A percentile compares a stretch with the other conserved stretches of the same genome.
phyloP scores from a whole-genome alignment of 1,284 basidiomycete genomes.

The Pseudomicrostroma phylloplanum region DNA sequence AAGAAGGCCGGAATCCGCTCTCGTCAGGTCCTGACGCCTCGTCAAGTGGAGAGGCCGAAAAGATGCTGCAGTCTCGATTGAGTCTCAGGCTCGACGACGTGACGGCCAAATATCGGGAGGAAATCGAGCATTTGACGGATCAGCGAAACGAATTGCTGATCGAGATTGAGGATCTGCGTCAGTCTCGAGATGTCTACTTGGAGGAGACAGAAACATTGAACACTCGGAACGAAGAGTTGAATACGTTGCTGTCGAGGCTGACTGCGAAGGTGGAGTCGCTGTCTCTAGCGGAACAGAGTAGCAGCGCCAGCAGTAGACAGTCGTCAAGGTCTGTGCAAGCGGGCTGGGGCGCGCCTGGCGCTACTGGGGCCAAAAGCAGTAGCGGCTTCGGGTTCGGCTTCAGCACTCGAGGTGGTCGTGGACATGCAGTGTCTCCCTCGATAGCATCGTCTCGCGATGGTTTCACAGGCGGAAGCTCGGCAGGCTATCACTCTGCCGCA shows the following conservation, averaged over 20 bases:
- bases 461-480: neutral
- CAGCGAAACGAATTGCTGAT: slow-evolving; percentile 71
- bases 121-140: slow-evolving; percentile 74
- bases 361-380: neutral
- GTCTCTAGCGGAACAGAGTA: neutral
- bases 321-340: neutral
- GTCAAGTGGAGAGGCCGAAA: neutral
- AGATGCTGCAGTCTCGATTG: slow-evolving; percentile 63
- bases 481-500: neutral
- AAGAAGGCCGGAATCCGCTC: slow-evolving; percentile 55
- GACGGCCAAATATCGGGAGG: slow-evolving; percentile 77
- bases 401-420: slow-evolving; percentile 10
- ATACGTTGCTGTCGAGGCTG: slow-evolving; percentile 32
- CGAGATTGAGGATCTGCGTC: slow-evolving; percentile 80
- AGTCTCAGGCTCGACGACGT: slow-evolving; percentile 81
- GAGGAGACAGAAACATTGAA: slow-evolving; percentile 87
- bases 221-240: slow-evolving; percentile 83
- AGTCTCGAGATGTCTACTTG: slow-evolving; percentile 74
- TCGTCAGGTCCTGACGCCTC: neutral
- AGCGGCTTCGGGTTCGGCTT: slow-evolving; percentile 31
- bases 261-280: slow-evolving; percentile 66
- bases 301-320: neutral
- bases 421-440: slow-evolving; percentile 15
- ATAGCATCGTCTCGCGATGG: slow-evolving; percentile 24
- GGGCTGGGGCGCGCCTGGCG: neutral